Evolutionary conservation across 192 early-diverging fungal genomes (phyloP), one percentile per base, ranked within the genome.

Genomic region (Kappamyces sp.): DNA sequence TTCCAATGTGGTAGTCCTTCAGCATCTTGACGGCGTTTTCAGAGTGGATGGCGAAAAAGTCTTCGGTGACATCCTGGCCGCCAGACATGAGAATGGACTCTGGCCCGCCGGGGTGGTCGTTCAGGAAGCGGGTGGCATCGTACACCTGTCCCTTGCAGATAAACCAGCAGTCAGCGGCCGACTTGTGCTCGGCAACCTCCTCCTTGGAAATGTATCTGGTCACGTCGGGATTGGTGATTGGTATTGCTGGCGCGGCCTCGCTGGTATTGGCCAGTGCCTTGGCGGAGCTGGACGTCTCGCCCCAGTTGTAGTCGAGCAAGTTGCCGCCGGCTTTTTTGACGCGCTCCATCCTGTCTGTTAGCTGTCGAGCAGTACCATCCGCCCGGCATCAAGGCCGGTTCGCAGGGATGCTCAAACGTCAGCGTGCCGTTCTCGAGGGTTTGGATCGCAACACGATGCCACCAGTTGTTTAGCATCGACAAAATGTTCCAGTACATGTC

Each of bases 341-440:
- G 22, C 22, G 22, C 22, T 22, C 22, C 22, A 22, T 22, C 22
- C 22, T 22, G 22, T 22, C 22, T 22, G 22, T n/a, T 61, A 61
- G 22, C 38, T 48, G 41, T 59, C 48, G 38, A 57, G 39, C 8
- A 46, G 50, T 43, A 63, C 46, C 79, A 86, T 83, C 84, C 84
- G 81, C 4, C 81, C 81, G 46, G 65, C 72, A 30, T 57, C 61
- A 5, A 22, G 39, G 43, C 66, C 70, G 37, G 61, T 67, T 74
- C 63, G 35, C 74, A 85, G 14, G 83, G 83, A 57, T 85, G 83
- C 12, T 60, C 60, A 54, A 85, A 84, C 2, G 51, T 15, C 36
- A 65, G 57, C 6, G 64, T 57, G 8, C 32, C 38, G 29, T 55
- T 35, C 31, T 55, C 32, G 37, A 30, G 30, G 5, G 63, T n/a